Evolutionary conservation across 2,329 filamentous ascomycete species (phyloP), one percentile per base, ranked within the genome.

Genomic region (Magnaporthales sp.): DNA sequence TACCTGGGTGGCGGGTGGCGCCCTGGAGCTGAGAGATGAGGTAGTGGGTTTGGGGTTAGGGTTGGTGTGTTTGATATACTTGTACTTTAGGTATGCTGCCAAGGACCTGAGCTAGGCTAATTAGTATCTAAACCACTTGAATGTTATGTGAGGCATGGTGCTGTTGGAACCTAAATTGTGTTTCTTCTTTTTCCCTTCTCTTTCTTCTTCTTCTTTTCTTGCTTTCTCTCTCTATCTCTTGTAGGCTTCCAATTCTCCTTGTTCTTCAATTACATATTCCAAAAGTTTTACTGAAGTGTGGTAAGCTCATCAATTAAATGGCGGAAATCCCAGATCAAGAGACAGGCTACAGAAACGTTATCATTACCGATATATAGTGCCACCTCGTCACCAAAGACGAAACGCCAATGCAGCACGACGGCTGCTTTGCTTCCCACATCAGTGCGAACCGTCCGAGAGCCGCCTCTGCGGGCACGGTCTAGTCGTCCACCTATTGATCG

Each of bases 1-100:
- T 80, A 67, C 84, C 85, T 0, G 80, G 80, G 66, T 87, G 85
- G 85, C 76, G 71, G 60, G 64, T 65, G 31, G 73, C 73, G 58
- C 69, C 66, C 29, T 70, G 67, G 76, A 68, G 22, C 30, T 66
- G 15, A 65, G 4, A 11, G 24, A 19, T n/a, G 63, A 24, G 10
- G 24, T 29, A 30, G 22, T n/a, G 22, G 8, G n/a, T n/a, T n/a
- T n/a, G 15, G 19, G 60, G 60, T 30, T 32, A 30, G 30, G 60
- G 26, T 62, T 62, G 27, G 6, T 30, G 24, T 2, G 54, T 62
- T 15, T 26, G 60, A 62, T 22, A 29, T 60, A 60, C n/a, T n/a
- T n/a, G n/a, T n/a, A n/a, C n/a, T n/a, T n/a, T n/a, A n/a, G n/a
- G n/a, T n/a, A n/a, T n/a, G n/a, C n/a, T n/a, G n/a, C n/a, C n/a